Evolutionary conservation across 129 eudicot species (phyloP).

Genomic region (Helichrysum umbraculigerum): DNA sequence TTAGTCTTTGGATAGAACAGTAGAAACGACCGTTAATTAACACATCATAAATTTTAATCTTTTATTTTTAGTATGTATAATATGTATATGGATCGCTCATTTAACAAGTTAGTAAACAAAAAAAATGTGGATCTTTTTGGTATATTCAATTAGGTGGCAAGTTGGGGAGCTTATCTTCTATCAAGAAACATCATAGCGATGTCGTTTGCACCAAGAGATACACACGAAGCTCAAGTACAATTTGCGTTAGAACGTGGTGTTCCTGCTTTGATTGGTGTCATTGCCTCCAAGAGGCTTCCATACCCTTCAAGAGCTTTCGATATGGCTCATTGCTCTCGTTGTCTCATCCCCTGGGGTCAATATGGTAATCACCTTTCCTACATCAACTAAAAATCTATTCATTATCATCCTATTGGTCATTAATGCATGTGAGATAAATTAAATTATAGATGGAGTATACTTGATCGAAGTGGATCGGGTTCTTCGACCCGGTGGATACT

Average conservation of each 20-base stretch:
- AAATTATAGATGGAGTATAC: slow-evolving; percentile 63
- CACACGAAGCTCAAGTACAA: slow-evolving; percentile 91
- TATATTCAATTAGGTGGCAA: slow-evolving; percentile 61
- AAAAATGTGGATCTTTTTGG: not conserved
- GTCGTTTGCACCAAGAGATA: slow-evolving; percentile 95
- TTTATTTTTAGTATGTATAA: not conserved
- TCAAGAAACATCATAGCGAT: slow-evolving; percentile 76
- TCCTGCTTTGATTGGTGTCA: slow-evolving; percentile 89
- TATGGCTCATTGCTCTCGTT: slow-evolving; percentile 98
- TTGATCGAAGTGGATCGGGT: slow-evolving; percentile 88
- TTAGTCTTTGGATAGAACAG: not conserved
- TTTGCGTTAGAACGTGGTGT: slow-evolving; percentile 94
- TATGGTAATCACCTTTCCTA: slow-evolving; percentile 42
- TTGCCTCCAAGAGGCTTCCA: slow-evolving; percentile 87
- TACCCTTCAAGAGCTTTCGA: slow-evolving; percentile 94
- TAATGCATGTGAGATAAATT: not conserved
- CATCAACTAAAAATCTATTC: no score
- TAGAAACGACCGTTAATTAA: not conserved
- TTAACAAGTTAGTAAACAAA: not conserved
- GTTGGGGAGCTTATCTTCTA: slow-evolving; percentile 93
- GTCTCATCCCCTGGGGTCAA: slow-evolving; percentile 96
- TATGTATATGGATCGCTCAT: not conserved
- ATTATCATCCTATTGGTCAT: not conserved
- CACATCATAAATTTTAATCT: not conserved
- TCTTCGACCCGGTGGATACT: slow-evolving; percentile 91